A percentile compares a stretch with the other conserved stretches of the same genome.
phyloP scores from a whole-genome alignment of 176 grass and related monocot genomes.

The Aegilops longissima region DNA sequence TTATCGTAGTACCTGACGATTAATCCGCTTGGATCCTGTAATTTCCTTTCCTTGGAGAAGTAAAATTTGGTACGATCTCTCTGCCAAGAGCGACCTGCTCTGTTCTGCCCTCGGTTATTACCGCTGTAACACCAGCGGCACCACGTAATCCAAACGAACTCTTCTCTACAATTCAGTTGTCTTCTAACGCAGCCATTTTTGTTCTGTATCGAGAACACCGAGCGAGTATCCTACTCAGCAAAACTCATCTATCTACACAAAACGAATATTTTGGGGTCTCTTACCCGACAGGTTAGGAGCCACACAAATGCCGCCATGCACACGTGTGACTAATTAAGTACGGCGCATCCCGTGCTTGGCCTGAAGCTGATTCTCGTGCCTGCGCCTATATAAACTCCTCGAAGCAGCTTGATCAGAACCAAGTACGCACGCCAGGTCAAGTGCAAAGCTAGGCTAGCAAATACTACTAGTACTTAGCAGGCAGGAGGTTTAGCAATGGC shows the following conservation, averaged over 20 bases:
- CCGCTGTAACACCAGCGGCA: neutral
- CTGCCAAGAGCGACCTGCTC: neutral
- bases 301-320: neutral
- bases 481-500: neutral
- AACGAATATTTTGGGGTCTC: neutral
- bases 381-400: neutral
- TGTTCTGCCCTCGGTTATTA: neutral
- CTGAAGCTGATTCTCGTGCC: neutral
- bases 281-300: neutral
- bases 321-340: neutral
- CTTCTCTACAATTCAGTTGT: neutral
- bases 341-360: neutral
- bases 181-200: neutral
- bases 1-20: neutral
- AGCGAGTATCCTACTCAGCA: neutral
- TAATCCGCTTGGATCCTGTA: neutral
- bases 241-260: neutral
- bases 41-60: too few relatives aligned
- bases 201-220: neutral
- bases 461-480: too few relatives aligned
- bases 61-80: neutral
- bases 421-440: neutral
- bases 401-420: neutral
- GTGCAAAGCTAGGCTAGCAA: neutral
- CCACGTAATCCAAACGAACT: slow-evolving; percentile 4